A percentile compares a stretch with the other conserved stretches of the same genome.
Conservation (phyloP, 495 filamentous ascomycete genomes). For the Lasiosphaeria ovina region DNA sequence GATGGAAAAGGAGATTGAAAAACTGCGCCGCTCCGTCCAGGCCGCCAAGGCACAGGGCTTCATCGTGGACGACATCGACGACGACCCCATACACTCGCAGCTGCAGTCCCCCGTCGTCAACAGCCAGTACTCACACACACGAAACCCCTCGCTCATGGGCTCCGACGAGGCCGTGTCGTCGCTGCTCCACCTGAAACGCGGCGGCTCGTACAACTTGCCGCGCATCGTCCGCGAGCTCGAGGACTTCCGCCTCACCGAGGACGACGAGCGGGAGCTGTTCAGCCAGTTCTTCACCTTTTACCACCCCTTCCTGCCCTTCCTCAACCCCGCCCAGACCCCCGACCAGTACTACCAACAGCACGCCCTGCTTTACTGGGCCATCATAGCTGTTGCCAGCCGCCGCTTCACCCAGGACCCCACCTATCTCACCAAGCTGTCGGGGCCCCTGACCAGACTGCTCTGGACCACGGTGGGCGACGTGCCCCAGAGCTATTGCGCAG, state of each 20-base stretch:
- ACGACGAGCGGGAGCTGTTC: conserved; percentile 73
- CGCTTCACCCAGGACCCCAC: conserved; percentile 64
- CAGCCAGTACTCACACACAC: conserved; percentile 54
- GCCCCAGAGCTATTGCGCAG: conserved; percentile 83
- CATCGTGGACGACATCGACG: conserved; percentile 50
- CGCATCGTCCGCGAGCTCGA: conserved; percentile 61
- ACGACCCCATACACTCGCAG: conserved; percentile 43
- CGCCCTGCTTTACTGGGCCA: conserved; percentile 82
- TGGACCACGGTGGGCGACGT: conserved; percentile 82
- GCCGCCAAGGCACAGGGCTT: conserved; percentile 50
- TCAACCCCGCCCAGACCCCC: conserved; percentile 66
- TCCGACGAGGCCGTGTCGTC: conserved; percentile 84
- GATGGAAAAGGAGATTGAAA: conserved; percentile 84
- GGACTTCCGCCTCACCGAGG: conserved; percentile 69
- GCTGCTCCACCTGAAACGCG: conserved; percentile 68
- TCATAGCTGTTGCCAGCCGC: conserved; percentile 77
- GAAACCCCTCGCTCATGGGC: conserved; percentile 65
- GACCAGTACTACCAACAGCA: conserved; percentile 73
- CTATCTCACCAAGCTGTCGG: conserved; percentile 67
- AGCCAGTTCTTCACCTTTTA: conserved; percentile 77
- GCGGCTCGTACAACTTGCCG: conserved; percentile 52
- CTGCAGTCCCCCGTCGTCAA: conserved; percentile 57
- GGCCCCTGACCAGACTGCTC: conserved; percentile 69
- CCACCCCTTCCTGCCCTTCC: conserved; percentile 81
- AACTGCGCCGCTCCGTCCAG: conserved; percentile 46